Evolutionary conservation across 202 grass and related monocot species (phyloP), one percentile per base, ranked within the genome.

Genomic region (Carex sylvatica): DNA sequence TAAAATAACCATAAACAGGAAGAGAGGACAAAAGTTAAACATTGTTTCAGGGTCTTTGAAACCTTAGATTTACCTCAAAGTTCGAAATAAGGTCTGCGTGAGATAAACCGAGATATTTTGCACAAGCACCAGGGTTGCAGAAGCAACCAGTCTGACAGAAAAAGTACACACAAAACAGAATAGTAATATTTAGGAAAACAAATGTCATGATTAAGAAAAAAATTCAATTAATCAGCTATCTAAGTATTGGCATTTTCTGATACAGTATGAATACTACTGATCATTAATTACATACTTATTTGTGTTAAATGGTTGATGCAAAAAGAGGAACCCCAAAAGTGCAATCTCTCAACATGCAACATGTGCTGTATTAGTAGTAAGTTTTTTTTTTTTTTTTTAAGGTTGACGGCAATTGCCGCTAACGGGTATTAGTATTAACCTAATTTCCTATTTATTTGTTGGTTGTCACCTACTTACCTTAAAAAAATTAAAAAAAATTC

Each of bases 121-220:
- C 92, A 83, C 92, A 98, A 30, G 92, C 89, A 7, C 95, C 95
- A 87, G 95, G 95, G 72, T 98, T 98, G 87, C 95, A 98, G 82
- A 98, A 98, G 89, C 95, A 98, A 35, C 95, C 95, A 22, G 92
- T 91, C 95, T 98, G 82, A 69, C 89, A 84, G 63, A 80, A 90
- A 47, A 74, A 33, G 69, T 55, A 24, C 47, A 31, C 62, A 72
- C 16, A 13, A 84, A 65, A 12, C 28, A 88, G 15, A 78, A 78
- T 28, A 14, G 30, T 81, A 35, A 19, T 74, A 10, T 46, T 84
- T 61, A 6, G 47, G 26, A 24, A 84, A 38, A 20, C 38, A 61
- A 61, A 75, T 61, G 56, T 24, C 4, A 12, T 59, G 23, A 65
- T 70, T 47, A 47, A 74, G 11, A 62, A 72, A 59, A 13, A 49